phyloP scores from a whole-genome alignment of 2,329 filamentous ascomycete species.

The Lasiodiplodia hormozganensis region DNA sequence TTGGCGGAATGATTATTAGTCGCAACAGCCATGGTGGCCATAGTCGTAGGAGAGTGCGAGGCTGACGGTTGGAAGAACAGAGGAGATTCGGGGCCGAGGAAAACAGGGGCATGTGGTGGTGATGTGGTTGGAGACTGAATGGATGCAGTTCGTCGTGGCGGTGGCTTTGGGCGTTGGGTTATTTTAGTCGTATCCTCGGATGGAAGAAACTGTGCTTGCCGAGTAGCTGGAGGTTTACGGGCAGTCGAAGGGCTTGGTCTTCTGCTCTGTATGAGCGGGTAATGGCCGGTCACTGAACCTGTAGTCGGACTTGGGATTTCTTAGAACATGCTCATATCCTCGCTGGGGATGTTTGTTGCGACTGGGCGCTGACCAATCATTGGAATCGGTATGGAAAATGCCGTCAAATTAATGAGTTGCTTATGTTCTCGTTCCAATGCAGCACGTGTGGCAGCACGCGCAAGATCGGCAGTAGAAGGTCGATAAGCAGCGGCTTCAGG shows the following conservation, averaged over 20 bases:
- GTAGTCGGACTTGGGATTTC: too few relatives aligned
- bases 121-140: neutral
- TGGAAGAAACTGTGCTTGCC: too few relatives aligned
- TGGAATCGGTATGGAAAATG: neutral
- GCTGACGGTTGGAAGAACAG: neutral
- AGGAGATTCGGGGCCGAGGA: neutral
- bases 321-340: neutral
- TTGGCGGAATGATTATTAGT: neutral
- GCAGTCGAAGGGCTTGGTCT: neutral
- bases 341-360: neutral
- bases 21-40: neutral
- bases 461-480: neutral
- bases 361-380: neutral
- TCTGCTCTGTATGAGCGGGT: neutral
- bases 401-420: neutral
- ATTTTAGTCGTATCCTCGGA: neutral
- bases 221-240: neutral
- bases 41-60: slow-evolving; percentile 1
- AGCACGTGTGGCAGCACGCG: neutral
- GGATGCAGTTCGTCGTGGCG: neutral
- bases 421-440: neutral
- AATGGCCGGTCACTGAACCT: neutral
- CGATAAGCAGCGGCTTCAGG: neutral
- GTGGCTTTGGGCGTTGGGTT: neutral
- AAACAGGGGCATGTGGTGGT: neutral